Base-by-base conservation (phyloP, 345 rosid genomes). In the Populus ilicifolia region DNA sequence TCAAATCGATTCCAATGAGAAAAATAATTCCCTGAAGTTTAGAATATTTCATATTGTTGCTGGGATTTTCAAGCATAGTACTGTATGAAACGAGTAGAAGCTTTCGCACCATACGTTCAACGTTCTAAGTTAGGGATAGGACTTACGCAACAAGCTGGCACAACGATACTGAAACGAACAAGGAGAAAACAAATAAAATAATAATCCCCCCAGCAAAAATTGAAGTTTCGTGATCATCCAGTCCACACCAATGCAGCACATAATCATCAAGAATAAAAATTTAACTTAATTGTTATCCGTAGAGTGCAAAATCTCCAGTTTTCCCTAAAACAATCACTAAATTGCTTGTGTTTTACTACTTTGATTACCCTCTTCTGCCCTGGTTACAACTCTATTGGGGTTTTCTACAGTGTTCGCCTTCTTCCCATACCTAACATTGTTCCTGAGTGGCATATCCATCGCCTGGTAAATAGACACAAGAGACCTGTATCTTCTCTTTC, bases 401-500 rank as follows among this genome's bases (percentile, higher is more conserved):
- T 65, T 75, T 65, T 12, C 59, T 43, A 2, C 39, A 9, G 41
- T 39, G 67, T 75, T 64, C 36, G n/a, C 50, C 43, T 56, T 62
- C 52, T 50, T 44, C 69, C 46, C 8, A 14, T 70, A 12, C 29
- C 29, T 10, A 56, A 3, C 27, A n/a, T 0, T 56, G 9, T 23
- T 56, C 63, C 5, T 56, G 27, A 44, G 63, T 20, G 61, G 23
- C n/a, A 8, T 6, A 2, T 7, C 61, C 61, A 54, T 54, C 63
- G 29, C 20, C 59, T 25, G 66, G 78, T 87, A 87, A 74, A 87
- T 79, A 52, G 78, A 79, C 8, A 16, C 69, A 54, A 87, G 48
- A 36, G 85, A 80, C 66, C 87, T 78, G 39, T 73, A 87, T 36
- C 72, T 85, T 73, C 52, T 71, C 85, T 79, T 80, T 78, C 73